Conservation (phyloP, 345 rosid genomes). For the Camelina hispida region DNA sequence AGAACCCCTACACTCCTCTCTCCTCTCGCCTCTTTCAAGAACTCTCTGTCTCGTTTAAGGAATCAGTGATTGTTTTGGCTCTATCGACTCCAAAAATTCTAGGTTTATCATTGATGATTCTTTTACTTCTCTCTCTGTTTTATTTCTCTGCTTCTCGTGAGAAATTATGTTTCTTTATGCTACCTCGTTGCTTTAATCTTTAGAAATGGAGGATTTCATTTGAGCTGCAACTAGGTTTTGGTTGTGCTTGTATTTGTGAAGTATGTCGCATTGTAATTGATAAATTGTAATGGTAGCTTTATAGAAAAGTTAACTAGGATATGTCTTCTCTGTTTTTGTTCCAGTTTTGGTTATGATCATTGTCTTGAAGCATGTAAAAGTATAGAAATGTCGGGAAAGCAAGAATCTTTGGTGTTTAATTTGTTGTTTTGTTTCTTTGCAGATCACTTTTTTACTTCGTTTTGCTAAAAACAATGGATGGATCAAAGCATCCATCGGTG, state of each 20-base stretch:
- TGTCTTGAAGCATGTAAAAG: neutral
- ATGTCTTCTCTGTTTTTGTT: constrained; percentile 9
- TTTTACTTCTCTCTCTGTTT: neutral
- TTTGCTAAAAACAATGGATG: constrained; percentile 55
- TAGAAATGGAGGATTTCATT: neutral
- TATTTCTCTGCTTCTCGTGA: neutral
- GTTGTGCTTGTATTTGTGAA: neutral
- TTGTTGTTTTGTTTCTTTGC: neutral
- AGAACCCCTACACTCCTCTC: neutral
- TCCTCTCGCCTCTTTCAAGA: neutral
- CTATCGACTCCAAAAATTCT: constrained; percentile 5
- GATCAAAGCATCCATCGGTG: constrained; percentile 58
- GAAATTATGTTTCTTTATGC: neutral
- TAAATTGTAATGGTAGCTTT: neutral
- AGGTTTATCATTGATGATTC: neutral
- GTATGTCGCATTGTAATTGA: neutral
- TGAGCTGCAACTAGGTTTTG: constrained; percentile 1
- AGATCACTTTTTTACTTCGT: constrained; percentile 1
- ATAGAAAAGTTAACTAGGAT: neutral
- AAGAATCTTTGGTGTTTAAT: neutral
- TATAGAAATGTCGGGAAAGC: neutral
- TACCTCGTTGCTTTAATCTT: constrained; percentile 3
- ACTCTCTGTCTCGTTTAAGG: neutral
- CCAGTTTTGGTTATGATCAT: neutral
- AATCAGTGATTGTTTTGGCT: too few species aligned